Conservation (phyloP, 345 rosid genomes). For the Citrus mangshanensis region DNA sequence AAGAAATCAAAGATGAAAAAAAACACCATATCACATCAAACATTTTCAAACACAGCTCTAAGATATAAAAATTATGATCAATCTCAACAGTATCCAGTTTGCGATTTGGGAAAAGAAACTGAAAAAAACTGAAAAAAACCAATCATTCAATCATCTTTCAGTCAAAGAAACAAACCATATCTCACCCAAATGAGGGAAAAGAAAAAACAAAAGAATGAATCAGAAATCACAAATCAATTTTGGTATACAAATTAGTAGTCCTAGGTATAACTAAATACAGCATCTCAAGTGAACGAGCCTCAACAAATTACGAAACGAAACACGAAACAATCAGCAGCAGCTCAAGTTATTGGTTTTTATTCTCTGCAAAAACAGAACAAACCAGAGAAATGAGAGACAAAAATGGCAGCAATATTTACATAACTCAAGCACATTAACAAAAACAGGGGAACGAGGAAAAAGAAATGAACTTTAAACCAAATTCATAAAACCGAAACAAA, state of each 20-base stretch:
- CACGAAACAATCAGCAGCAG: constrained; percentile 4
- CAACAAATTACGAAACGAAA: constrained; percentile 6
- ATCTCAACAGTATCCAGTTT: no score
- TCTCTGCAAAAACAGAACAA: no score
- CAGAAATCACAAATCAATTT: not conserved
- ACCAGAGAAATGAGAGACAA: no score
- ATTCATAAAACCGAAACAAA: no score
- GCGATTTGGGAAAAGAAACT: constrained; percentile 15
- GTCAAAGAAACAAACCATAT: not conserved
- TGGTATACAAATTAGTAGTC: not conserved
- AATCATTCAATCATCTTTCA: not conserved
- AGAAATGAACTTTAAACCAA: no score
- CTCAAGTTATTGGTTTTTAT: no score
- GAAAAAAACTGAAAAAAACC: constrained; percentile 23
- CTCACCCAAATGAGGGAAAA: no score
- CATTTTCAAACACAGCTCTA: constrained; percentile 15
- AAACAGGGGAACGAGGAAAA: no score
- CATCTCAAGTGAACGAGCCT: not conserved
- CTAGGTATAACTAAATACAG: not conserved
- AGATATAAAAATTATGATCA: constrained; percentile 15
- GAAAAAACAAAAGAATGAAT: not conserved
- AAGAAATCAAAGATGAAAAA: constrained; percentile 18
- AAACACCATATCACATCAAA: constrained; percentile 25
- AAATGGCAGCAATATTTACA: no score
- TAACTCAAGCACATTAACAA: no score